Evolutionary conservation across 176 grass and related monocot species (phyloP), one percentile per base, ranked within the genome.

Genomic region (Oryza australiensis): DNA sequence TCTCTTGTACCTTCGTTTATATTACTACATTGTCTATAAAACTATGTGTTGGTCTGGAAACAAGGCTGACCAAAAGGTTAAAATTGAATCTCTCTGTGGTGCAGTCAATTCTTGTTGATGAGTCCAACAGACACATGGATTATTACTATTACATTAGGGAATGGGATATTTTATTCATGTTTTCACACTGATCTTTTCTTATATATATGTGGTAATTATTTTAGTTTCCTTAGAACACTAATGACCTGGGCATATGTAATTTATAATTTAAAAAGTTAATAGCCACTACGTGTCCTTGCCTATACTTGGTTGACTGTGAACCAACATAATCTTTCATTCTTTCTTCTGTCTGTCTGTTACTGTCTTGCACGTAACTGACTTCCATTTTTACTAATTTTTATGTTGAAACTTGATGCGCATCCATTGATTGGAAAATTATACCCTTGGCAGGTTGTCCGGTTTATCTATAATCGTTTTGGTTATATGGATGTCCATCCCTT

Each of bases 381-480:
- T 74, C 80, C 42, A 11, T 76, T 26, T 59, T 11, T 71, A 45
- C 53, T 72, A 49, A 8, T n/a, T 84, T 87, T 68, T 22, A 0
- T 63, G 60, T 53, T 70, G 16, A 57, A 86, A 68, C 43, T 83
- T 35, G 14, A 7, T 73, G 4, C 40, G 49, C 49, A 43, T 72
- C 72, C 73, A 73, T 73, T 90, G 67, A 90, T 83, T 83, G 18
- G 37, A 29, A 40, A 60, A 60, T 24, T 72, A 81, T 33, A 27
- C 62, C 80, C 29, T 67, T 90, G 78, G 63, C 89, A 99, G 96
- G 85, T 96, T 87, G 66, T 95, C 82, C 85, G 74, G 40, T 99
- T 94, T 83, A 6, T 99, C 28, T 94, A 94, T 23, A 59, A 79
- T 73, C 87, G 90, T 83, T 94, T 94, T 45, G 62, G 66, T 27